Evolutionary conservation across 441 rosid genomes (phyloP).

Genomic region (Brassica hybrid): DNA sequence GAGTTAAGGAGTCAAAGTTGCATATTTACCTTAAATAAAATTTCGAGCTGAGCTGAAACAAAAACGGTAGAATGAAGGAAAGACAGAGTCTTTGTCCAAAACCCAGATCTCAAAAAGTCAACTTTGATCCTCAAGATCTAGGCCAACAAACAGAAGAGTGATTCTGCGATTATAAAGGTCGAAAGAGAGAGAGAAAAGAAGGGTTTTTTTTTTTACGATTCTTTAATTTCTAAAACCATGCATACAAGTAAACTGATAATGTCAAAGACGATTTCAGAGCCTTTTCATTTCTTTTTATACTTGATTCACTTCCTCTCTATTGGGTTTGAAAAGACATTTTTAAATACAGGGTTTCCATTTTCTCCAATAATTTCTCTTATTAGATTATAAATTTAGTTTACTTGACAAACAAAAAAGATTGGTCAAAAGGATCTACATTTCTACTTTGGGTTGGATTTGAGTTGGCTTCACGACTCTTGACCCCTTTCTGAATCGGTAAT

Average conservation of each 20-base stretch:
- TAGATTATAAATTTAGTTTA: no score
- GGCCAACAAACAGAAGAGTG: neutral
- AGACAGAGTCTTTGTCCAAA: conserved; percentile 30
- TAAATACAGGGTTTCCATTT: neutral
- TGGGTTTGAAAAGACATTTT: no score
- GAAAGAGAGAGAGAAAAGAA: neutral
- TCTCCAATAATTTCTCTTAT: neutral
- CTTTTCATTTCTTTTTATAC: conserved; percentile 17
- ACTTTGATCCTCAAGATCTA: conserved; percentile 38
- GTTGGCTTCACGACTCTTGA: conserved; percentile 39
- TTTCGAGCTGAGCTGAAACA: conserved; percentile 9
- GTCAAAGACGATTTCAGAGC: conserved; percentile 21
- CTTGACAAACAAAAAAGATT: no score
- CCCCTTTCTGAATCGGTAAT: conserved; percentile 6
- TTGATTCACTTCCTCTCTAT: neutral
- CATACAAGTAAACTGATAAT: conserved; percentile 1
- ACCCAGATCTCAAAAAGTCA: conserved; percentile 35
- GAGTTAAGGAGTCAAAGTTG: neutral
- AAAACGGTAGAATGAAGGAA: conserved; percentile 22
- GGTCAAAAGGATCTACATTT: conserved; percentile 25
- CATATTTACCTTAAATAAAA: conserved; percentile 12
- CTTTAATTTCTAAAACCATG: conserved; percentile 14
- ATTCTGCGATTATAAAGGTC: neutral
- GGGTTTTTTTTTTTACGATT: neutral
- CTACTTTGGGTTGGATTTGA: conserved; percentile 24